These are phyloP conservation scores for Podospora pseudocomata DNA, from an alignment of 495 filamentous ascomycete genomes.

Conservation along the genomic window DNA sequence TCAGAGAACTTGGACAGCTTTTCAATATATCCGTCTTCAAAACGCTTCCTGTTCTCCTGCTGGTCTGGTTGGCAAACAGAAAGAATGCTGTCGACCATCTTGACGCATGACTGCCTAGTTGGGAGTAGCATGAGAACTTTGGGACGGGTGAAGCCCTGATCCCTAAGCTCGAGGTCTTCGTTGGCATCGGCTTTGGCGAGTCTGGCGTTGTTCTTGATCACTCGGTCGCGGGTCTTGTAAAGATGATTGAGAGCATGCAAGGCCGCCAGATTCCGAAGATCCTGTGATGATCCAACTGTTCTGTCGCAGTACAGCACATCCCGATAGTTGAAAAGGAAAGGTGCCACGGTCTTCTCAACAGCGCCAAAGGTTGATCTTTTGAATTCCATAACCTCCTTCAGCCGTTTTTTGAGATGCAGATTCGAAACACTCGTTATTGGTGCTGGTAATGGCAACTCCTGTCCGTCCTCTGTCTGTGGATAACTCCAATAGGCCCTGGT, in stretches of 20 bases:
- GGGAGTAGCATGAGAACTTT: constrained; percentile 88
- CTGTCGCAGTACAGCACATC: constrained; percentile 78
- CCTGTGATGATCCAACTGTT: constrained; percentile 58
- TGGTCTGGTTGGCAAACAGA: constrained; percentile 75
- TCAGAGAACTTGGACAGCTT: constrained; percentile 62
- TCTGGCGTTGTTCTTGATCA: constrained; percentile 86
- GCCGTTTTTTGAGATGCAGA: constrained; percentile 61
- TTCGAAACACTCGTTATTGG: constrained; percentile 39
- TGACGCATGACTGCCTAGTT: constrained; percentile 78
- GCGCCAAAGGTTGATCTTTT: constrained; percentile 44
- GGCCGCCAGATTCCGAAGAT: constrained; percentile 67
- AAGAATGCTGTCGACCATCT: constrained; percentile 69
- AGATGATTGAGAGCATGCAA: constrained; percentile 87
- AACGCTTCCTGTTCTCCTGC: constrained; percentile 92
- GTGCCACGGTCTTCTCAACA: constrained; percentile 52
- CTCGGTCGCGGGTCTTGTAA: constrained; percentile 85
- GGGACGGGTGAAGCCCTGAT: constrained; percentile 93
- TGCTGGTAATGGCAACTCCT: constrained; percentile 21
- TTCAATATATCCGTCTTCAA: constrained; percentile 71
- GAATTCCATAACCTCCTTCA: constrained; percentile 28
- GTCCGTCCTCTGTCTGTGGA: constrained; percentile 28
- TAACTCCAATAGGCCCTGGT: constrained; percentile 39
- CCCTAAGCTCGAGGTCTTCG: constrained; percentile 69
- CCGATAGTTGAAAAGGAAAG: constrained; percentile 69
- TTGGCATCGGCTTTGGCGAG: constrained; percentile 55